Percentiles rank a stretch among this genome's conserved stretches.
These are phyloP conservation scores for Ceratonia siliqua DNA, from an alignment of 306 rosid genomes.

Conservation along the genomic window DNA sequence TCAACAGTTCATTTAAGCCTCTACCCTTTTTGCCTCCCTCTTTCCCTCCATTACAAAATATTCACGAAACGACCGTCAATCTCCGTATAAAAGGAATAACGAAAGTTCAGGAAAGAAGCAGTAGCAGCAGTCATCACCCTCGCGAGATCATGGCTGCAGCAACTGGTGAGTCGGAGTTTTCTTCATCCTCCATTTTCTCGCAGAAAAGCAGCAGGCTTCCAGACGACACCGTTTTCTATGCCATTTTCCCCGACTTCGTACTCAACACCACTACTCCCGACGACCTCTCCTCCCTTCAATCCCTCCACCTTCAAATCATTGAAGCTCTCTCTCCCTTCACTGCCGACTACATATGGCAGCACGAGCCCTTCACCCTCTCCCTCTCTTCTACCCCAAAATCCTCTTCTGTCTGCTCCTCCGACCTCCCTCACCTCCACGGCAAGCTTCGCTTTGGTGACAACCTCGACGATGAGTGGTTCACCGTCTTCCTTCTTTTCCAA, in stretches of 20 bases:
- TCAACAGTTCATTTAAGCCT: not conserved
- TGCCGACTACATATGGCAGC: constrained; percentile 83
- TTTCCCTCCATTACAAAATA: not conserved
- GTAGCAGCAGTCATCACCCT: not conserved
- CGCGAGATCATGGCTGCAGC: constrained; percentile 18
- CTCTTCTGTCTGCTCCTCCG: constrained; percentile 58
- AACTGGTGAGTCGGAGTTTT: not conserved
- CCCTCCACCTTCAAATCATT: constrained; percentile 80
- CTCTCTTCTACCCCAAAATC: constrained; percentile 50
- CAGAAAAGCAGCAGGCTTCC: constrained; percentile 48
- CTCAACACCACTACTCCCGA: constrained; percentile 22
- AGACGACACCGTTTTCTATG: constrained; percentile 83
- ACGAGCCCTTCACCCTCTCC: constrained; percentile 78
- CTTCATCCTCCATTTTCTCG: constrained; percentile 49
- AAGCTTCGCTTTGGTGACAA: constrained; percentile 84
- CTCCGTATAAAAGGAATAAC: not conserved
- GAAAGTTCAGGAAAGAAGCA: constrained; percentile 9
- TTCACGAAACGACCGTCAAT: not conserved
- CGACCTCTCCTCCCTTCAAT: constrained; percentile 52
- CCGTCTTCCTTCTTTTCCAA: constrained; percentile 82
- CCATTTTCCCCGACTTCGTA: constrained; percentile 62
- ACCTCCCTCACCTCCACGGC: constrained; percentile 82
- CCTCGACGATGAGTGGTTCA: constrained; percentile 93
- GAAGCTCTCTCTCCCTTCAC: constrained; percentile 57
- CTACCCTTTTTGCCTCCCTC: not conserved